phyloP scores from a whole-genome alignment of 768 basidiomycete genomes.

The Trametes sanguinea region DNA sequence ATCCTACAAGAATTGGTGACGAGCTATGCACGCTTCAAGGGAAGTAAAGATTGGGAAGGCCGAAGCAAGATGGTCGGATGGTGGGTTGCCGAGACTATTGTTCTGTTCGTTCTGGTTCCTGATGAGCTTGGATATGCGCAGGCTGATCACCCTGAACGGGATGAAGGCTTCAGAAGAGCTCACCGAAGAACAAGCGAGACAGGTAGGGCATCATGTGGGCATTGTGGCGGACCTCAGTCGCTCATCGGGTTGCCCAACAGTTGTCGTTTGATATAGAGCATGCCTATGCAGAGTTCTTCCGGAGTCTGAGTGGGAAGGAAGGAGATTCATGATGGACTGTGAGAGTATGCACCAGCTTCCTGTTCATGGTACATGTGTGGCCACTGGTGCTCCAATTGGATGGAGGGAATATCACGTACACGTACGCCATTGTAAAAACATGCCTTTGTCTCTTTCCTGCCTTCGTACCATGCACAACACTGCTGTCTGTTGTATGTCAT shows the following conservation, averaged over 20 bases:
- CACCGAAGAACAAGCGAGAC: constrained; percentile 91
- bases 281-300: constrained; percentile 92
- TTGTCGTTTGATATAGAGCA: constrained; percentile 96
- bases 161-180: constrained; percentile 98
- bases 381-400: no score
- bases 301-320: constrained; percentile 58
- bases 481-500: no score
- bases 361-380: no score
- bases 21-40: constrained; percentile 91
- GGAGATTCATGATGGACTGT: constrained; percentile 15
- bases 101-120: not conserved
- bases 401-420: no score
- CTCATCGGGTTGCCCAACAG: constrained; percentile 39
- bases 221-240: not conserved
- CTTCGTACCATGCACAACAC: not conserved
- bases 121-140: constrained; percentile 31
- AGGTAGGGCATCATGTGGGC: constrained; percentile 49
- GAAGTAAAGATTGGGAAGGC: constrained; percentile 95
- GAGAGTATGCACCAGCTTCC: no score
- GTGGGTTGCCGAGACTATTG: constrained; percentile 45
- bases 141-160: constrained; percentile 94
- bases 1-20: constrained; percentile 94
- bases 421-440: no score
- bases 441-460: no score
- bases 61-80: constrained; percentile 91